Conservation (phyloP, 257 asterid genomes). For the Solanum bulbocastanum region DNA sequence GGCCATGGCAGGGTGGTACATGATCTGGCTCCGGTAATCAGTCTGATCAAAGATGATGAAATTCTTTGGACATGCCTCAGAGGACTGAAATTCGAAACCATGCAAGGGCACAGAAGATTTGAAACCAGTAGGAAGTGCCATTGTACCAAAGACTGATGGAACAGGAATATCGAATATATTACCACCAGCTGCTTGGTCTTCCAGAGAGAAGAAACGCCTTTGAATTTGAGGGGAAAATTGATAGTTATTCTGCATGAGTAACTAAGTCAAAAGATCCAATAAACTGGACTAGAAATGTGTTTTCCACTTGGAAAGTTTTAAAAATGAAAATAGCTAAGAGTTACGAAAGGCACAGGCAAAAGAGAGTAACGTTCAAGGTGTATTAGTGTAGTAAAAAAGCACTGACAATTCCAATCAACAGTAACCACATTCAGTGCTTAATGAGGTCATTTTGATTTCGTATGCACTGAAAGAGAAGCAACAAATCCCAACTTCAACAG, state of each 20-base stretch:
- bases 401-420: not conserved
- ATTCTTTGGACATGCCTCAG: conserved; percentile 59
- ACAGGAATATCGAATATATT: conserved; percentile 24
- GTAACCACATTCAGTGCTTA: not conserved
- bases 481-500: not conserved
- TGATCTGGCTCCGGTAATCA: conserved; percentile 43
- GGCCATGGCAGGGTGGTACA: conserved; percentile 55
- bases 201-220: conserved; percentile 29
- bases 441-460: not conserved
- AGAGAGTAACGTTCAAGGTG: conserved; percentile 12
- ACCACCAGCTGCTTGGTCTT: conserved; percentile 26
- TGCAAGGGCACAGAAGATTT: conserved; percentile 23
- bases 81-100: conserved; percentile 38
- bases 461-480: not conserved
- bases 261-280: not conserved
- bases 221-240: conserved; percentile 17
- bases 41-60: conserved; percentile 60
- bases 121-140: conserved; percentile 15
- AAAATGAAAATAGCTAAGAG: not conserved
- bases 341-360: not conserved
- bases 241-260: conserved; percentile 47
- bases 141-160: conserved; percentile 26
- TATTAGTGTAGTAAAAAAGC: conserved; percentile 16
- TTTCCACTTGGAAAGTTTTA: conserved; percentile 3
- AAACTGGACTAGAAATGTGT: not conserved